Evolutionary conservation across 176 grass and related monocot species (phyloP).

Genomic region (Ampelocalamus luodianensis): DNA sequence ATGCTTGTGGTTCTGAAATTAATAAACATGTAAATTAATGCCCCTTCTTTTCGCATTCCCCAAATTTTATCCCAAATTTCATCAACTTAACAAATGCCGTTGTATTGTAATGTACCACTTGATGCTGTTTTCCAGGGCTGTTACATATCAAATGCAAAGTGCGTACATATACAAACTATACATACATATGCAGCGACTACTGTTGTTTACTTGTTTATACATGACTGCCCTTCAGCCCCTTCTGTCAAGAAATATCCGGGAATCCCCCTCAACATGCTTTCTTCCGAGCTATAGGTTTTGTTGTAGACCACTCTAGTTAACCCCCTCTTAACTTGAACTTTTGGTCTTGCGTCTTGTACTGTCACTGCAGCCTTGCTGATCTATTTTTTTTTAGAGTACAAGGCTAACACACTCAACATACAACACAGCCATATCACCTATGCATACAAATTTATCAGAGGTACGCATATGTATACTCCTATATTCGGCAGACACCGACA

Average conservation of each 20-base stretch:
- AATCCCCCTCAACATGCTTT: not conserved
- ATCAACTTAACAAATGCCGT: not conserved
- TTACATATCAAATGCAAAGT: not conserved
- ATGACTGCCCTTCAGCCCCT: not conserved
- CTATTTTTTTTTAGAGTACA: too few species aligned
- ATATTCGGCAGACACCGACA: too few species aligned
- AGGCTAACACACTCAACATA: too few species aligned
- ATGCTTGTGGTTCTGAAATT: not conserved
- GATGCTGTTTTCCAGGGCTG: not conserved
- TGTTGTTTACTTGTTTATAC: not conserved
- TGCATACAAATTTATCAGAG: too few species aligned
- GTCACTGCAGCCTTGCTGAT: not conserved
- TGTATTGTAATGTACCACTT: not conserved
- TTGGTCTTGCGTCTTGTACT: not conserved
- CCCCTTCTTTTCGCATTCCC: not conserved
- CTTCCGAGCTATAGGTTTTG: not conserved
- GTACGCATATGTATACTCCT: too few species aligned
- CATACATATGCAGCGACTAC: not conserved
- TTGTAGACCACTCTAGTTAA: not conserved
- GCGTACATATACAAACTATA: not conserved
- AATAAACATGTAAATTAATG: not conserved
- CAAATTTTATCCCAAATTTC: not conserved
- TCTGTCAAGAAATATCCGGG: not conserved
- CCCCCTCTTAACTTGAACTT: not conserved
- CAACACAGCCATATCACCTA: too few species aligned